Evolutionary conservation across 1,139 yeast genomes (phyloP), one percentile per base, ranked within the genome.

Genomic region (Pichia inconspicua): DNA sequence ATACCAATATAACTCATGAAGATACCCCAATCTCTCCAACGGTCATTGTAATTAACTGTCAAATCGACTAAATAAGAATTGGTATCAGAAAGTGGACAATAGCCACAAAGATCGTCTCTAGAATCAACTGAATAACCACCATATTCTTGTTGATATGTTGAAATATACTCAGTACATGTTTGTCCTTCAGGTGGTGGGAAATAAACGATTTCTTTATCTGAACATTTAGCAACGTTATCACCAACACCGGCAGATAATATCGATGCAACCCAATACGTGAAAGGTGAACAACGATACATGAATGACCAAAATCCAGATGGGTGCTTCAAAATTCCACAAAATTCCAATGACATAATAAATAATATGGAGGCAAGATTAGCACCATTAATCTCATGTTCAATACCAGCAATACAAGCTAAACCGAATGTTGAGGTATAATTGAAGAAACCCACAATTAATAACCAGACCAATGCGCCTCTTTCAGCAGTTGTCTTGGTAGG

Each of bases 381-480:
- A 37, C 75, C 77, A 55, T 70, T 70, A 49, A 69, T 70, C 11
- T 68, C 67, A 38, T 65, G 47, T 51, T 71, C 73, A 37, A 56
- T 57, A 58, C 71, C 72, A 4, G 75, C 68, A 30, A 69, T 65
- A 55, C 68, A 63, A 48, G 66, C 55, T 49, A 70, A 74, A 19
- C 69, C 74, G 61, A 72, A 55, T 15, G 75, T 64, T 0, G 71
- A 62, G 28, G 66, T 53, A 53, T 66, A 71, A 10, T 69, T 55
- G 49, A 60, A 67, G 60, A 70, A 69, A 2, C 62, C 48, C 35
- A 62, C 53, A 22, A 78, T 58, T 47, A 72, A 69, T 59, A 85
- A 67, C 82, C 86, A 84, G 11, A 50, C 73, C 57, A 82, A 67
- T 6, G 79, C 89, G 56, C 92, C 92, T 65, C 92, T 72, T 49